These are phyloP conservation scores for Ophiostoma montium DNA, from an alignment of 2,329 filamentous ascomycete species.

Conservation along the genomic window DNA sequence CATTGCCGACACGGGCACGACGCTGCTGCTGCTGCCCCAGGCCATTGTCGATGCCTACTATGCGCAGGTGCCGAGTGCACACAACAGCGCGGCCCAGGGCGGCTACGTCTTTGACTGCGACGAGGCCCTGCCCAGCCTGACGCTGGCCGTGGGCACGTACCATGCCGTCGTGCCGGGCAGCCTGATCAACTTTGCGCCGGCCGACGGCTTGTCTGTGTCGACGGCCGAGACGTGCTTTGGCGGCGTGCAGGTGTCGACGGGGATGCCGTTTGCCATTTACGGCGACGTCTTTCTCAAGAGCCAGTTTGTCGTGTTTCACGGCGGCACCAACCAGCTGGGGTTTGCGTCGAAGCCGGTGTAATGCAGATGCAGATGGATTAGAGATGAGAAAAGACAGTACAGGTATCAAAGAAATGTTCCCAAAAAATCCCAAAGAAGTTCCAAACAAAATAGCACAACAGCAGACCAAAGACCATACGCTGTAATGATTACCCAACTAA, in stretches of 20 bases:
- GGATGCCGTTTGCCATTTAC: slow-evolving; percentile 17
- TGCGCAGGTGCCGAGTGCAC: slow-evolving; percentile 21
- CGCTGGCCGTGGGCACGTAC: slow-evolving; percentile 21
- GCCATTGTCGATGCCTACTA: slow-evolving; percentile 26
- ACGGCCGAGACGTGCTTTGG: slow-evolving; percentile 21
- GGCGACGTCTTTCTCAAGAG: slow-evolving; percentile 20
- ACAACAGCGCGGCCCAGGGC: slow-evolving; percentile 20
- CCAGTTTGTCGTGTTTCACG: slow-evolving; percentile 21
- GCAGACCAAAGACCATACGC: no score
- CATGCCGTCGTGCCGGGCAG: slow-evolving; percentile 25
- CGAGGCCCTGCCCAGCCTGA: slow-evolving; percentile 21
- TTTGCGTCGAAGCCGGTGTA: slow-evolving; percentile 20
- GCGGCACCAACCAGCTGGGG: slow-evolving; percentile 25
- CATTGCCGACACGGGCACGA: slow-evolving; percentile 29
- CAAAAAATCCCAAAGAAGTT: neutral
- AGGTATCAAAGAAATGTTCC: neutral
- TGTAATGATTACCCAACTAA: no score
- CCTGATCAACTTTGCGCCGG: slow-evolving; percentile 24
- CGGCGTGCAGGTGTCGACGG: slow-evolving; percentile 18
- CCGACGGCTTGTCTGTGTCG: slow-evolving; percentile 23
- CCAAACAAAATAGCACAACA: neutral
- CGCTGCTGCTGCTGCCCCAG: slow-evolving; percentile 24
- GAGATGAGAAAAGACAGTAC: no score
- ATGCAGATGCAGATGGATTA: neutral
- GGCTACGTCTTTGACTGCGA: slow-evolving; percentile 25